phyloP scores from a whole-genome alignment of 176 grass and related monocot species.

The Dendrocalamus sinicus region DNA sequence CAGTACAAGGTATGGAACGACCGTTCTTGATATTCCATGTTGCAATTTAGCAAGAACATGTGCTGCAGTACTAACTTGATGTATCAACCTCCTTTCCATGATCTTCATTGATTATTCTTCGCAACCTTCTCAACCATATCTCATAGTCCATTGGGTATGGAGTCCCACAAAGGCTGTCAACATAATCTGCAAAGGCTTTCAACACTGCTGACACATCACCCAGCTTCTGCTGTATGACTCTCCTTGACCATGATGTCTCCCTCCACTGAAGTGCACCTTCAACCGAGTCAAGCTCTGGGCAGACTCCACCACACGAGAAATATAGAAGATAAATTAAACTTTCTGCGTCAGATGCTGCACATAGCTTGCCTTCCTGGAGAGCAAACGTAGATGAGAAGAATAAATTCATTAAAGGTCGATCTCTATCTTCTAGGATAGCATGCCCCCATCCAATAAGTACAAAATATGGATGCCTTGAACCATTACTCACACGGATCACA shows the following conservation, averaged over 20 bases:
- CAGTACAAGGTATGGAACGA: conserved; percentile 39
- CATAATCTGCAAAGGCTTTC: conserved; percentile 99
- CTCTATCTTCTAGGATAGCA: conserved; percentile 91
- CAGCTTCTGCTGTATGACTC: conserved; percentile 95
- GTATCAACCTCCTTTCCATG: conserved; percentile 82
- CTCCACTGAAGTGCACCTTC: conserved; percentile 94
- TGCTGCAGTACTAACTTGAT: conserved; percentile 49
- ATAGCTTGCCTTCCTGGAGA: conserved; percentile 93
- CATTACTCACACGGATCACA: conserved; percentile 75
- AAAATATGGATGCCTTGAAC: conserved; percentile 65
- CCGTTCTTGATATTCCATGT: conserved; percentile 41
- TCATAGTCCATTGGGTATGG: conserved; percentile 95
- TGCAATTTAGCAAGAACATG: conserved; percentile 27
- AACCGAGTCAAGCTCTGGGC: conserved; percentile 85
- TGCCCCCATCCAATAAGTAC: conserved; percentile 95
- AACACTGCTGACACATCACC: conserved; percentile 85
- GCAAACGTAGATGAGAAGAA: conserved; percentile 94
- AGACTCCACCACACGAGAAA: conserved; percentile 86
- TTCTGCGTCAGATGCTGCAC: conserved; percentile 86
- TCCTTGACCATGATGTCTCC: conserved; percentile 86
- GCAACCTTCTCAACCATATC: conserved; percentile 91
- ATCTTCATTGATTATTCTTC: conserved; percentile 87
- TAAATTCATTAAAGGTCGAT: conserved; percentile 83
- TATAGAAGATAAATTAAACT: conserved; percentile 94
- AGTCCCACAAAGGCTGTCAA: conserved; percentile 93